These are phyloP conservation scores for Plasmodium berghei DNA, from an alignment of 169 alveolate genomes.

Conservation along the genomic window DNA sequence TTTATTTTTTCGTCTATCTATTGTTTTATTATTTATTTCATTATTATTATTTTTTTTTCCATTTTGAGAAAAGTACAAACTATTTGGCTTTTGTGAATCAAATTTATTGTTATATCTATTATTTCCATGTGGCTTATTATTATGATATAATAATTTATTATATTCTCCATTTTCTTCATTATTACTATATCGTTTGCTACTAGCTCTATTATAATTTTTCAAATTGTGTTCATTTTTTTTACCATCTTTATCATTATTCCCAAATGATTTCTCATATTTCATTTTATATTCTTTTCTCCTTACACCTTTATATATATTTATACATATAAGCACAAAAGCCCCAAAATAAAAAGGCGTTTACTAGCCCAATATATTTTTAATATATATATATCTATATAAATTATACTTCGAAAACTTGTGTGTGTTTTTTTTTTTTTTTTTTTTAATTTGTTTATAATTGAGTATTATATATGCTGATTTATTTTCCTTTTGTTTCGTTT, in stretches of 20 bases:
- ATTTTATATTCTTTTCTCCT: slow-evolving; percentile 18
- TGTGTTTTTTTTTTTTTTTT: slow-evolving; percentile 2
- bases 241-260: slow-evolving; percentile 53
- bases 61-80: slow-evolving; percentile 19
- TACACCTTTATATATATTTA: slow-evolving; percentile 2
- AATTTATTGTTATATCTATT: neutral
- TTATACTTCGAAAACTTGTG: neutral
- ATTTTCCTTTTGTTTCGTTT: neutral
- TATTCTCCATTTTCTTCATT: slow-evolving; percentile 4
- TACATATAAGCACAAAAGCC: slow-evolving; percentile 6
- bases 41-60: slow-evolving; percentile 13
- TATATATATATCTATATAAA: neutral
- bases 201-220: slow-evolving; percentile 11
- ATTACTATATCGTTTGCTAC: slow-evolving; percentile 11
- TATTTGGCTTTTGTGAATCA: slow-evolving; percentile 3
- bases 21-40: slow-evolving; percentile 11
- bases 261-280: slow-evolving; percentile 61
- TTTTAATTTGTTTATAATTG: neutral
- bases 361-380: no score
- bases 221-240: slow-evolving; percentile 23
- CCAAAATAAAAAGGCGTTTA: no score
- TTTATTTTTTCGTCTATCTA: slow-evolving; percentile 23
- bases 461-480: neutral
- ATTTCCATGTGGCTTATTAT: neutral
- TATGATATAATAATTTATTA: slow-evolving; percentile 9